A percentile compares a stretch with the other conserved stretches of the same genome.
These are phyloP conservation scores for Pyrenopolyporus hunteri DNA, from an alignment of 495 filamentous ascomycete species.

Conservation along the genomic window DNA sequence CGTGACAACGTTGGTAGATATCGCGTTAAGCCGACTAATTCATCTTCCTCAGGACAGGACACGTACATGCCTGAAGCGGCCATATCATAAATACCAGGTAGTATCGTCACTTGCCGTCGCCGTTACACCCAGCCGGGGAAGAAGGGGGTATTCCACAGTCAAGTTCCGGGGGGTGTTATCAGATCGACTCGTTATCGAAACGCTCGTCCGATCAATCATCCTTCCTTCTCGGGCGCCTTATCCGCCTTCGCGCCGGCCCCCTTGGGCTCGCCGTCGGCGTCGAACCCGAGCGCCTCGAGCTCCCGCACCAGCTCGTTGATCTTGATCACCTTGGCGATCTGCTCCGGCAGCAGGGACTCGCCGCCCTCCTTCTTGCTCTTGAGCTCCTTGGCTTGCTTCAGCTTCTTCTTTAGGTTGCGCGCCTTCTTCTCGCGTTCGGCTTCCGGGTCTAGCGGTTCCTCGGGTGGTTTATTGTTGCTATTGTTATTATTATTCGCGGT, in stretches of 20 bases:
- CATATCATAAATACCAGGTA: not conserved
- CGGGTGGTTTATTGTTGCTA: too few relatives aligned
- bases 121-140: not conserved
- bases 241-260: not conserved
- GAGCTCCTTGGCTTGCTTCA: constrained; percentile 89
- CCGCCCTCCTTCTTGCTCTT: constrained; percentile 90
- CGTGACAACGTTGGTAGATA: not conserved
- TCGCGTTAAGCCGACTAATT: not conserved
- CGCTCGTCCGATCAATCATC: constrained; percentile 14
- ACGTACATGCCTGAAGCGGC: not conserved
- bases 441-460: constrained; percentile 63
- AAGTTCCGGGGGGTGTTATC: not conserved
- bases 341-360: constrained; percentile 82
- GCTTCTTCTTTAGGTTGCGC: constrained; percentile 92
- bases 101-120: too few relatives aligned
- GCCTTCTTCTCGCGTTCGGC: constrained; percentile 91
- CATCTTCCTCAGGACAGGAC: not conserved
- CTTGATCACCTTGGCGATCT: constrained; percentile 96
- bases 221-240: constrained; percentile 10
- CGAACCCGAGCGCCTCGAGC: constrained; percentile 84
- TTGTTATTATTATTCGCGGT: constrained; percentile 10
- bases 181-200: not conserved
- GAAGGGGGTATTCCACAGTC: not conserved
- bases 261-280: constrained; percentile 62
- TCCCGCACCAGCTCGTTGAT: constrained; percentile 92